phyloP scores from a whole-genome alignment of 441 rosid species.

The Gossypium schwendimanii region DNA sequence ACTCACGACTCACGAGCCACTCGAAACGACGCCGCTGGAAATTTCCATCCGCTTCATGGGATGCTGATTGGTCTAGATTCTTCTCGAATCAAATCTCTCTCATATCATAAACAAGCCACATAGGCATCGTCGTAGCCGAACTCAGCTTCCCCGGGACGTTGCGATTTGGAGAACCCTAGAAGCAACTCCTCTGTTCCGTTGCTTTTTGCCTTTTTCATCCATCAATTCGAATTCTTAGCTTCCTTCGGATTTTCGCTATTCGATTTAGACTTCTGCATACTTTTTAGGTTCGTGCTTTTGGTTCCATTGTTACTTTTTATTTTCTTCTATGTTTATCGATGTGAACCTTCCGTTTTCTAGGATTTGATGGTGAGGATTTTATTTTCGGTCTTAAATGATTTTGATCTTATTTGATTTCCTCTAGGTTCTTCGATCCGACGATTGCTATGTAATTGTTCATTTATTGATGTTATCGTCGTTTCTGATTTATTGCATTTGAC shows the following conservation, averaged over 20 bases:
- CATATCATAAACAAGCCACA: background rate
- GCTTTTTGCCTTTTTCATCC: background rate
- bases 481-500: background rate
- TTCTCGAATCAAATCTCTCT: constrained; percentile 9
- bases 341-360: background rate
- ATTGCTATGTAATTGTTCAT: background rate
- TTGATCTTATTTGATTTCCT: background rate
- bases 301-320: background rate
- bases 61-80: constrained; percentile 13
- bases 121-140: background rate
- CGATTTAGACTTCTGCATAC: background rate
- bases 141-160: background rate
- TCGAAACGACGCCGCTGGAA: background rate
- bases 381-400: background rate
- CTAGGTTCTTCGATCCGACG: background rate
- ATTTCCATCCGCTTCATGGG: background rate
- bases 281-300: background rate
- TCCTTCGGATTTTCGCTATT: background rate
- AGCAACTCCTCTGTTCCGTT: background rate
- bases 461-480: background rate
- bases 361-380: background rate
- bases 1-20: background rate
- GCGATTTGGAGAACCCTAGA: constrained; percentile 3
- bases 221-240: background rate
- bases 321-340: background rate